Conservation (phyloP, 2,329 filamentous ascomycete genomes). For the Neophaeococcomyces mojaviensis region DNA sequence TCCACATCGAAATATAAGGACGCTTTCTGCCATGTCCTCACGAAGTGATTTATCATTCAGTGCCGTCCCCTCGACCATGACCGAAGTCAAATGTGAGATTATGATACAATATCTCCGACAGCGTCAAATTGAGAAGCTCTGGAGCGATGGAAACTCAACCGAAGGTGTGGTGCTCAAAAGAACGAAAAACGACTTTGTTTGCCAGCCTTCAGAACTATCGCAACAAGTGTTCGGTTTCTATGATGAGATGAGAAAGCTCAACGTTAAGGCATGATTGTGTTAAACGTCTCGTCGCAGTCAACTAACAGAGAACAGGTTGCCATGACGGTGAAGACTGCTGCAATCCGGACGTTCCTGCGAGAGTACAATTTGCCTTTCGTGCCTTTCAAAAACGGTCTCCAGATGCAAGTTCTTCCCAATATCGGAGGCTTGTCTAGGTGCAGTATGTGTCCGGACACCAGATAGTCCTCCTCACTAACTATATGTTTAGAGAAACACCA, state of each 20-base stretch:
- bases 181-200: conserved; percentile 43
- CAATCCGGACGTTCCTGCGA: conserved; percentile 55
- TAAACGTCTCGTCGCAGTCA: background rate
- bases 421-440: conserved; percentile 51
- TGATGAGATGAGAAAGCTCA: conserved; percentile 42
- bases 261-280: conserved; percentile 45
- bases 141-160: conserved; percentile 40
- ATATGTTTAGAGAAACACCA: conserved; percentile 47
- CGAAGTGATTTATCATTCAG: background rate
- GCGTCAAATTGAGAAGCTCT: conserved; percentile 51
- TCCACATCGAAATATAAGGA: background rate
- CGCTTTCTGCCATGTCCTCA: background rate
- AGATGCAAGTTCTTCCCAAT: conserved; percentile 54
- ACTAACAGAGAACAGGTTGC: conserved; percentile 44
- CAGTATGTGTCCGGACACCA: conserved; percentile 16
- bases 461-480: no score
- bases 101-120: conserved; percentile 59
- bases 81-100: conserved; percentile 52
- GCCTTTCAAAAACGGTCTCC: conserved; percentile 50
- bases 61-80: background rate
- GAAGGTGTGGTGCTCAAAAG: conserved; percentile 53
- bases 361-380: conserved; percentile 47
- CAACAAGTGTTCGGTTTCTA: conserved; percentile 43
- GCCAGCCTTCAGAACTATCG: conserved; percentile 41
- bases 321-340: conserved; percentile 60